A percentile compares a stretch with the other conserved stretches of the same genome.
Conservation (phyloP, 1,284 basidiomycete genomes). For the Kwoniella shivajii region DNA sequence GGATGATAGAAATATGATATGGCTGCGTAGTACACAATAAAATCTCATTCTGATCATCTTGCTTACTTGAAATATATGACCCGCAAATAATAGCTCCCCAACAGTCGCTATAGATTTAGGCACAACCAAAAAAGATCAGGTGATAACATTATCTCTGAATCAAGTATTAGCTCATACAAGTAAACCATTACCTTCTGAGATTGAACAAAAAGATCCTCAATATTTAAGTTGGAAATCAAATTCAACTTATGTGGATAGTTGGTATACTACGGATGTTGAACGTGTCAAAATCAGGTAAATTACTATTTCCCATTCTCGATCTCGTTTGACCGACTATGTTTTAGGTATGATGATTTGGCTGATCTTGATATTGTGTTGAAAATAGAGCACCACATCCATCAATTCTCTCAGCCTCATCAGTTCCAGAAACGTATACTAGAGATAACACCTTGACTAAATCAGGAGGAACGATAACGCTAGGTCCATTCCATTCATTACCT, state of each 20-base stretch:
- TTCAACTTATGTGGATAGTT: constrained; percentile 68
- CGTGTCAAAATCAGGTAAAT: constrained; percentile 80
- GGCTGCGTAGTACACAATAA: not conserved
- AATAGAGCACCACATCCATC: constrained; percentile 67
- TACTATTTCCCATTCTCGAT: not conserved
- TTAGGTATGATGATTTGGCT: constrained; percentile 4
- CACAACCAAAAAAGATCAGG: constrained; percentile 58
- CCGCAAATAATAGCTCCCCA: no score
- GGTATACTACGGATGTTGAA: constrained; percentile 78
- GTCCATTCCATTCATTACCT: constrained; percentile 77
- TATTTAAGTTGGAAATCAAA: constrained; percentile 74
- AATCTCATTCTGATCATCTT: no score
- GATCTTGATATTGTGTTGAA: constrained; percentile 13
- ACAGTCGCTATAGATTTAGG: constrained; percentile 41
- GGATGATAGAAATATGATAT: not conserved
- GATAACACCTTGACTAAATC: constrained; percentile 64
- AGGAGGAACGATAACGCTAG: constrained; percentile 80
- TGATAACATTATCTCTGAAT: constrained; percentile 73
- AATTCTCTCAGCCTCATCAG: constrained; percentile 67
- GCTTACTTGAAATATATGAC: no score
- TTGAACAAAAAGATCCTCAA: constrained; percentile 77
- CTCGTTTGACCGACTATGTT: not conserved
- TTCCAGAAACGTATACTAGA: constrained; percentile 45
- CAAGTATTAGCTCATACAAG: constrained; percentile 74
- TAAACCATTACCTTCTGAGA: constrained; percentile 70